A percentile compares a stretch with the other conserved stretches of the same genome.
Evolutionary conservation across 225 moss, liverwort and hornwort genomes (phyloP).

Genomic region (Climacium dendroides): DNA sequence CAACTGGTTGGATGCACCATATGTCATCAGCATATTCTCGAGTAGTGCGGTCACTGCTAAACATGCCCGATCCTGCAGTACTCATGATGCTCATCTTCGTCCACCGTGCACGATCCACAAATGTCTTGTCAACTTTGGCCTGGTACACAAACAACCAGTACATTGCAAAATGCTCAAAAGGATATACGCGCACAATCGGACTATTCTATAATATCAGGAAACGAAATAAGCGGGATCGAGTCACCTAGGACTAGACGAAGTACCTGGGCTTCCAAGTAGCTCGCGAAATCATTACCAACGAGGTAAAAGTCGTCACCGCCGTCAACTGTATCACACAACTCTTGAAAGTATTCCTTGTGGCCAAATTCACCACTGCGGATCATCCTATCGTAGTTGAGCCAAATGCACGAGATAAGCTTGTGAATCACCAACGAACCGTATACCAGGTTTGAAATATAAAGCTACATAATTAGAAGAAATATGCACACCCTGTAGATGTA

Average conservation of each 20-base stretch:
- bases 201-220: background rate
- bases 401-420: background rate
- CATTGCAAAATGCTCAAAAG: background rate
- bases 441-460: background rate
- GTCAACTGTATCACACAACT: constrained; percentile 64
- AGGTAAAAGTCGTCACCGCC: constrained; percentile 70
- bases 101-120: constrained; percentile 57
- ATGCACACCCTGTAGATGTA: background rate
- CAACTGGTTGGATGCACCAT: constrained; percentile 64
- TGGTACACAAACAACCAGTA: background rate
- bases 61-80: constrained; percentile 83
- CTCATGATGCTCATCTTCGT: constrained; percentile 82
- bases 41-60: constrained; percentile 73
- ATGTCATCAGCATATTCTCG: constrained; percentile 61
- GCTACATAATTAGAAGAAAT: background rate
- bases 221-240: background rate
- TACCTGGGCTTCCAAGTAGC: constrained; percentile 79
- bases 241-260: background rate
- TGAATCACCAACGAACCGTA: background rate
- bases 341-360: constrained; percentile 67
- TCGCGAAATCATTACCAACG: constrained; percentile 73
- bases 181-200: background rate
- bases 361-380: constrained; percentile 73
- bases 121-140: constrained; percentile 69
- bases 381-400: constrained; percentile 38